Percentiles rank a stretch among this genome's conserved stretches.
Conservation (phyloP, 768 basidiomycete species). For the Ramaria sp. region DNA sequence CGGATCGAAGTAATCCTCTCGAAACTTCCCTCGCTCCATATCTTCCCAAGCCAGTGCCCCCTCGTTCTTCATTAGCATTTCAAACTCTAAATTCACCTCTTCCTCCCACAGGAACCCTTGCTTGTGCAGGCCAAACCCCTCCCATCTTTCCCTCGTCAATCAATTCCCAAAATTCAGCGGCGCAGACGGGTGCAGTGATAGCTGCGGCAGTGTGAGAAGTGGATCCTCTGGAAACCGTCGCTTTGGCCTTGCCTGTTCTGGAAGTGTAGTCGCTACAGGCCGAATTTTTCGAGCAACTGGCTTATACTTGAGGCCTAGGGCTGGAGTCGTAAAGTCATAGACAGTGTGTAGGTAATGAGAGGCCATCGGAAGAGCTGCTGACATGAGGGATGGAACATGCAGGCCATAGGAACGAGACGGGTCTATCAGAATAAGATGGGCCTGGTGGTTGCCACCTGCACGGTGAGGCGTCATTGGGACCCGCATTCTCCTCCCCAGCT, state of each 20-base stretch:
- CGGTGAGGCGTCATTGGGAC: background rate
- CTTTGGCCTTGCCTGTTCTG: conserved; percentile 11
- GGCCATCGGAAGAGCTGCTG: background rate
- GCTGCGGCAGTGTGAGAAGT: conserved; percentile 8
- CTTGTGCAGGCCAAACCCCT: conserved; percentile 7
- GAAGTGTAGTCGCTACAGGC: conserved; percentile 20
- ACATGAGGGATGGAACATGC: background rate
- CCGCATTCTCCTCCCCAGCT: background rate
- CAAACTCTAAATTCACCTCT: conserved; percentile 22
- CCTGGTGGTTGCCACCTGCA: background rate
- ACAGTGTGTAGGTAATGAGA: background rate
- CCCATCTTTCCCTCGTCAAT: conserved; percentile 13
- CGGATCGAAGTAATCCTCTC: conserved; percentile 18
- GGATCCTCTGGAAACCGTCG: conserved; percentile 9
- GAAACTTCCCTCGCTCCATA: conserved; percentile 13
- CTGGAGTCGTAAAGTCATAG: background rate
- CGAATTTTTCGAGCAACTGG: conserved; percentile 19
- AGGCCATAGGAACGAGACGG: background rate
- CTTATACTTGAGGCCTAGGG: conserved; percentile 16
- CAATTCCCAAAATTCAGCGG: conserved; percentile 9
- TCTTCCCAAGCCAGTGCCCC: conserved; percentile 10
- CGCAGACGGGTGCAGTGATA: no score
- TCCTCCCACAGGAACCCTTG: conserved; percentile 22
- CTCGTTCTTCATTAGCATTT: conserved; percentile 19
- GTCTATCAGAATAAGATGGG: background rate